Evolutionary conservation across 1,139 yeast species (phyloP), one percentile per base, ranked within the genome.

Genomic region (Spencermartinsiella ligniputridi): DNA sequence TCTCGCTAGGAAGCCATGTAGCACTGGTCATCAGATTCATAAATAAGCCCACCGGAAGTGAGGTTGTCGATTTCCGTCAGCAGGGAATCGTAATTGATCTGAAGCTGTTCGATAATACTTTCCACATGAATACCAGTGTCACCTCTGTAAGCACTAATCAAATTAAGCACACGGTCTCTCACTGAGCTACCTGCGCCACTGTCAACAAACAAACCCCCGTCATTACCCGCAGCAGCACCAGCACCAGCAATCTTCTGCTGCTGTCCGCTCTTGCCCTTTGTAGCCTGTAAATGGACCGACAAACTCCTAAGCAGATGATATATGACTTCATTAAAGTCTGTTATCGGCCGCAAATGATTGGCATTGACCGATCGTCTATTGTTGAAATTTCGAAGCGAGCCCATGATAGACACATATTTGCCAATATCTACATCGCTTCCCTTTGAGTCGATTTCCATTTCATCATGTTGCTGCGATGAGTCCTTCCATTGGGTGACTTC

Each of bases 261-360:
- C 3, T 24, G 24, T 20, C 34, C 22, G 8, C 39, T 20, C 11
- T 22, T 24, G 17, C 25, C 20, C 41, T 42, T 46, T n/a, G 64
- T 57, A 44, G 52, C 50, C 32, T 50, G 49, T 29, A 66, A 52
- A 57, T 83, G 90, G 45, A 76, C 72, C 48, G 77, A 72, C 41
- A 86, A 78, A 3, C 92, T 92, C 51, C 81, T 79, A 46, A 90
- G 68, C 55, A 80, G 79, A 62, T 90, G 96, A 56, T 86, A 83
- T 29, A 84, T 61, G 17, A 89, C 79, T 58, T 84, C 85, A 61
- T 88, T 87, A 61, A 77, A 83, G 58, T 86, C 90, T 6, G 71
- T 72, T 12, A 89, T 69, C 42, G 74, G 76, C 27, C 74, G 74
- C 42, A 88, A 75, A 3, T 76, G 74, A 11, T 85, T 78, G 48